phyloP scores from a whole-genome alignment of 2,329 filamentous ascomycete species.

The Cordyceps militaris region DNA sequence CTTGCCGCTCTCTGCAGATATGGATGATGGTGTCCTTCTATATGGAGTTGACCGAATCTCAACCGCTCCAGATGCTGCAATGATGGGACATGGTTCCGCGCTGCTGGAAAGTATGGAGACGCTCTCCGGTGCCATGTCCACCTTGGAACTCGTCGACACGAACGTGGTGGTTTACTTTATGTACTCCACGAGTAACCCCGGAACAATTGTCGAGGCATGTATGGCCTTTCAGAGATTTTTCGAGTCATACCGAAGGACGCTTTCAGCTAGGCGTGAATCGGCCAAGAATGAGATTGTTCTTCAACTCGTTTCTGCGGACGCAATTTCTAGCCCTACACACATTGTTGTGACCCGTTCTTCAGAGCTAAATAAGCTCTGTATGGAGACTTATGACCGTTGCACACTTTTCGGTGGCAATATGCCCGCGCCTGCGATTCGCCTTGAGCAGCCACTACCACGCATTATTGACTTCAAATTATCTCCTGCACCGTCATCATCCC shows the following conservation, averaged over 20 bases:
- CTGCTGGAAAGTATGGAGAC: constrained; percentile 42
- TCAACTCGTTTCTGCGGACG: constrained; percentile 63
- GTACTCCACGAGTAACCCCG: constrained; percentile 57
- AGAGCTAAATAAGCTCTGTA: constrained; percentile 56
- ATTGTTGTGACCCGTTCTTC: constrained; percentile 55
- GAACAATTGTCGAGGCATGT: constrained; percentile 62
- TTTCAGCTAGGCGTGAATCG: constrained; percentile 34
- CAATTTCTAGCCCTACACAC: constrained; percentile 56
- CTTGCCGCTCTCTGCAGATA: constrained; percentile 34
- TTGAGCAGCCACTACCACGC: constrained; percentile 64
- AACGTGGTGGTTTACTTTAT: constrained; percentile 73
- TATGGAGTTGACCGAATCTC: constrained; percentile 42
- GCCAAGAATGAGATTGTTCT: constrained; percentile 62
- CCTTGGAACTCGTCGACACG: constrained; percentile 36
- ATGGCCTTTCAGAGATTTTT: constrained; percentile 67
- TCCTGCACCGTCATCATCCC: constrained; percentile 59
- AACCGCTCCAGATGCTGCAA: constrained; percentile 33
- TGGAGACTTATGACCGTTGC: constrained; percentile 74
- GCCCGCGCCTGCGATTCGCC: constrained; percentile 62
- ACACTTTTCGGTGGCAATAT: constrained; percentile 48
- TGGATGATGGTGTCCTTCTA: constrained; percentile 40
- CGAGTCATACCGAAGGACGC: constrained; percentile 45
- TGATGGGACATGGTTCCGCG: constrained; percentile 37
- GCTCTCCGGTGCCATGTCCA: constrained; percentile 40
- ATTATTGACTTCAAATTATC: constrained; percentile 69